A percentile compares a stretch with the other conserved stretches of the same genome.
Evolutionary conservation across 768 basidiomycete genomes (phyloP).

Genomic region (Omphalotus guepiniiformis): DNA sequence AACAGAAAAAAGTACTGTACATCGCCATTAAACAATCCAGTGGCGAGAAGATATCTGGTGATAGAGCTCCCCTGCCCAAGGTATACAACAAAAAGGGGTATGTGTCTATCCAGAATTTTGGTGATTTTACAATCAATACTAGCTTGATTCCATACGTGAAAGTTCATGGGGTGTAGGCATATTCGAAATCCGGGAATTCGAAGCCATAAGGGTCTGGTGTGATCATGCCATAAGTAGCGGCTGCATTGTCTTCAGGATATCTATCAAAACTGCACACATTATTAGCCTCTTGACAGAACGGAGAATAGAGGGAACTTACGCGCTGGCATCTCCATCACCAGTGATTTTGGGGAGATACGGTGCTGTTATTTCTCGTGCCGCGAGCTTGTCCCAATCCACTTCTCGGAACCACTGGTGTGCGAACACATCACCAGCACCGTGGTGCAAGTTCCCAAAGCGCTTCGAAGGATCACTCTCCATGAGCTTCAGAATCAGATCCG

Average conservation of each 20-base stretch:
- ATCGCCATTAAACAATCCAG: too few relatives aligned
- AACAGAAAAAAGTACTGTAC: neutral
- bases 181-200: conserved; percentile 78
- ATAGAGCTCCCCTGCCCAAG: neutral
- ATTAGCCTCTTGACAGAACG: conserved; percentile 12
- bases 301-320: conserved; percentile 46
- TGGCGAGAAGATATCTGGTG: neutral
- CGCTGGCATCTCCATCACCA: conserved; percentile 94
- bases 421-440: conserved; percentile 90
- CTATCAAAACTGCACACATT: conserved; percentile 56
- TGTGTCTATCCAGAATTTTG: conserved; percentile 2
- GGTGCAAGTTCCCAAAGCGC: conserved; percentile 84
- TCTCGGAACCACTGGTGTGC: conserved; percentile 92
- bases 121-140: neutral
- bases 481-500: conserved; percentile 84
- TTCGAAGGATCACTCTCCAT: conserved; percentile 87
- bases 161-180: conserved; percentile 35
- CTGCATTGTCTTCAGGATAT: conserved; percentile 72
- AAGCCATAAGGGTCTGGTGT: conserved; percentile 59
- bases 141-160: too few relatives aligned
- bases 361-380: conserved; percentile 83
- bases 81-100: neutral
- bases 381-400: conserved; percentile 85
- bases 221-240: conserved; percentile 53
- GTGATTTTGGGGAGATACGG: conserved; percentile 91